phyloP scores from a whole-genome alignment of 2,329 filamentous ascomycete genomes.

The Talaromyces piceae region DNA sequence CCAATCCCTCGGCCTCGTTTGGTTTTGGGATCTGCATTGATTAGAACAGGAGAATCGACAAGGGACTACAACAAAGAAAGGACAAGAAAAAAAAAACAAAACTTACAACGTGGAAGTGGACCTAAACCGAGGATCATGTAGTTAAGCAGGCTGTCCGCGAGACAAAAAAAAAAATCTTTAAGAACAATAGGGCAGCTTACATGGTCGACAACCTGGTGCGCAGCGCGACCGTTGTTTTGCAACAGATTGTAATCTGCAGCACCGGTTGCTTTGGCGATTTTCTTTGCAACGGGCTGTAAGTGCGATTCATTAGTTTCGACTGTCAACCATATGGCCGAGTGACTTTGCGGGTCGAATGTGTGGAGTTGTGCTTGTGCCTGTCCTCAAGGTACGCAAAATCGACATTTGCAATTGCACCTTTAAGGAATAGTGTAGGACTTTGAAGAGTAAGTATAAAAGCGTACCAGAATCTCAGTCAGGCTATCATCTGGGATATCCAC shows the following conservation, averaged over 20 bases:
- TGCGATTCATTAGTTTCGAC: no score
- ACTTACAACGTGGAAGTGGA: conserved; percentile 86
- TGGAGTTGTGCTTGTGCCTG: neutral
- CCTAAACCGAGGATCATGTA: conserved; percentile 41
- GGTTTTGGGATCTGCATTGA: conserved; percentile 81
- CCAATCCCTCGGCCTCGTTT: conserved; percentile 70
- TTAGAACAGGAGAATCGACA: no score
- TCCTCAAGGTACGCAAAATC: conserved; percentile 14
- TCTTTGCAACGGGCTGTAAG: conserved; percentile 73
- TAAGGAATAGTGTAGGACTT: no score
- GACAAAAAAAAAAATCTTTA: neutral
- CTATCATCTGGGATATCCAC: conserved; percentile 87
- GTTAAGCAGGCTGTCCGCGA: neutral
- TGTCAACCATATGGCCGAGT: no score
- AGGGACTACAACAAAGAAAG: no score
- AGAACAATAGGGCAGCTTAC: conserved; percentile 44
- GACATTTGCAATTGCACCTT: no score
- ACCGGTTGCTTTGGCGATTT: conserved; percentile 68
- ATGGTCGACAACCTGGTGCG: conserved; percentile 89
- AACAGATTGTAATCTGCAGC: conserved; percentile 83
- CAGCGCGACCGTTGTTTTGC: conserved; percentile 89
- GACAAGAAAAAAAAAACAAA: neutral
- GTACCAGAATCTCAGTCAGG: conserved; percentile 70
- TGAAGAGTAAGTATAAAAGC: conserved; percentile 17
- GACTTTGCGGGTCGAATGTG: neutral